These are phyloP conservation scores for Candolleomyces aberdarensis DNA, from an alignment of 768 basidiomycete genomes.

Conservation along the genomic window DNA sequence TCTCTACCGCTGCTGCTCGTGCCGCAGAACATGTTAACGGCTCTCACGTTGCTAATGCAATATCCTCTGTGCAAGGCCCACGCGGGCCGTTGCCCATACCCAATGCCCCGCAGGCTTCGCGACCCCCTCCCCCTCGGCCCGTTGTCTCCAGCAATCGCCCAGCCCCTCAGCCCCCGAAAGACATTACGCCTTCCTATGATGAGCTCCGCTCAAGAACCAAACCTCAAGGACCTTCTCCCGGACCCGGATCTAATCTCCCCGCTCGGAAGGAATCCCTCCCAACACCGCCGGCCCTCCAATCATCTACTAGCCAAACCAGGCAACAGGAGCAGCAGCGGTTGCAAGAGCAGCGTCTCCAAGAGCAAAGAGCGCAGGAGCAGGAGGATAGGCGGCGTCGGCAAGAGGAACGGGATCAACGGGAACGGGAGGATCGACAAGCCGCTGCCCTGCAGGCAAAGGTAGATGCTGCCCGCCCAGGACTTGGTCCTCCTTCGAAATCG, in stretches of 20 bases:
- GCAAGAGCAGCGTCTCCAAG: slow-evolving; percentile 19
- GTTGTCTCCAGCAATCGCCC: slow-evolving; percentile 46
- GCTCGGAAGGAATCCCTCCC: slow-evolving; percentile 49
- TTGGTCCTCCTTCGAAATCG: slow-evolving; percentile 37
- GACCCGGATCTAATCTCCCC: slow-evolving; percentile 30
- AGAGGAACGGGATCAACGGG: slow-evolving; percentile 15
- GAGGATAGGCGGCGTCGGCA: slow-evolving; percentile 17
- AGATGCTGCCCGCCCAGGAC: slow-evolving; percentile 31
- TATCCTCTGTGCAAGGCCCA: slow-evolving; percentile 28
- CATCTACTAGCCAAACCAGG: slow-evolving; percentile 11
- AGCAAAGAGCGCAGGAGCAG: slow-evolving; percentile 21
- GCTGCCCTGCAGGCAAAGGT: slow-evolving; percentile 3
- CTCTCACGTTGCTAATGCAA: slow-evolving; percentile 36
- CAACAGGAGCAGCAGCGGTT: slow-evolving; percentile 26
- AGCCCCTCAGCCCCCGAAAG: slow-evolving; percentile 65
- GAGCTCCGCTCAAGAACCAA: slow-evolving; percentile 67
- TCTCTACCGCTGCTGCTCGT: slow-evolving; percentile 47
- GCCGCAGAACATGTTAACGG: slow-evolving; percentile 66
- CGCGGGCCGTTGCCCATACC: slow-evolving; percentile 24
- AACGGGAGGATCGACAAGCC: slow-evolving; percentile 25
- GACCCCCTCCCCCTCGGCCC: slow-evolving; percentile 27
- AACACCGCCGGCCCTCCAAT: slow-evolving; percentile 19
- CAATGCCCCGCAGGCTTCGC: slow-evolving; percentile 25
- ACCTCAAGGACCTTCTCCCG: slow-evolving; percentile 46
- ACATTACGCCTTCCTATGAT: slow-evolving; percentile 58